These are phyloP conservation scores for Aspergillus sp. DNA, from an alignment of 2,329 filamentous ascomycete genomes.

Conservation along the genomic window DNA sequence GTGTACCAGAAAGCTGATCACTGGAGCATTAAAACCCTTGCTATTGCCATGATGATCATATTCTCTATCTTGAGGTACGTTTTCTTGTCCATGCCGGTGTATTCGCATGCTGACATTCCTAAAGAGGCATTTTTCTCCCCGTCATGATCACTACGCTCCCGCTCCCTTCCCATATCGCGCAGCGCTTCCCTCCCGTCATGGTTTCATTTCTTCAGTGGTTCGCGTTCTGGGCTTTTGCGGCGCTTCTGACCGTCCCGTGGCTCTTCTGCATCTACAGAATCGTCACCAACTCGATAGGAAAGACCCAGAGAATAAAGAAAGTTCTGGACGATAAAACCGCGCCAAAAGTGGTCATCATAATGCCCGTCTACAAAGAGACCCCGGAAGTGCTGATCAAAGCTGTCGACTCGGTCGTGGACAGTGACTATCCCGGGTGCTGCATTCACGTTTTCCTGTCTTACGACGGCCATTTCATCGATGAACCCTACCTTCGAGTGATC, in stretches of 20 bases:
- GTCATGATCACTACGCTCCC: constrained; percentile 94
- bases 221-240: constrained; percentile 90
- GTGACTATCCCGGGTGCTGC: constrained; percentile 89
- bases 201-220: constrained; percentile 85
- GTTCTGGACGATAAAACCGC: constrained; percentile 82
- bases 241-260: constrained; percentile 85
- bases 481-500: constrained; percentile 85
- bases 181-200: constrained; percentile 71
- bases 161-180: constrained; percentile 71
- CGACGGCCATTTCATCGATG: constrained; percentile 86
- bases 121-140: constrained; percentile 80
- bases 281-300: constrained; percentile 82
- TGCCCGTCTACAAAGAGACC: constrained; percentile 95
- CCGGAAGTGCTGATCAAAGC: constrained; percentile 82
- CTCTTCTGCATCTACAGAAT: constrained; percentile 91
- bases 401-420: constrained; percentile 88
- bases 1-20: constrained; percentile 88
- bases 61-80: constrained; percentile 77
- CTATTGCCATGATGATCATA: constrained; percentile 72
- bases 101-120: background rate
- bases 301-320: constrained; percentile 79
- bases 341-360: constrained; percentile 92
- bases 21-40: constrained; percentile 78
- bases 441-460: constrained; percentile 96
- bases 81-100: background rate